phyloP scores from a whole-genome alignment of 1,139 yeast species.

The Suhomyces chickasaworum region DNA sequence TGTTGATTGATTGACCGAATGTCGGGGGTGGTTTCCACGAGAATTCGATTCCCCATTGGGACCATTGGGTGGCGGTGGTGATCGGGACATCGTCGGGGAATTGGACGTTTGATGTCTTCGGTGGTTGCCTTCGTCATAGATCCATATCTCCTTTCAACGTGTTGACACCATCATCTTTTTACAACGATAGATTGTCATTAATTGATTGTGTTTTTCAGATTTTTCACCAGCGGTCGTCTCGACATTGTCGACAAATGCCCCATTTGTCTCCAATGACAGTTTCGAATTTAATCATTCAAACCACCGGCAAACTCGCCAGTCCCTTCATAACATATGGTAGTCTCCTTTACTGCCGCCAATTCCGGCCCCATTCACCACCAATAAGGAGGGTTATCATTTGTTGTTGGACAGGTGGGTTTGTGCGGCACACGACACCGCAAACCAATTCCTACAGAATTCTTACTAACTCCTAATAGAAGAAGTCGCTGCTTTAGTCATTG shows the following conservation, averaged over 20 bases:
- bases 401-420: conserved; percentile 9
- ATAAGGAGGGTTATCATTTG: conserved; percentile 11
- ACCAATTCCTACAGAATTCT: background rate
- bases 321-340: background rate
- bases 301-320: background rate
- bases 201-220: conserved; percentile 10
- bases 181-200: conserved; percentile 7
- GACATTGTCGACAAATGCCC: background rate
- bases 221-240: conserved; percentile 4
- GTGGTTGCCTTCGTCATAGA: background rate
- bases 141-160: background rate
- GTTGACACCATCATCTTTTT: background rate
- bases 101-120: conserved; percentile 2
- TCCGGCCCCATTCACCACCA: conserved; percentile 2
- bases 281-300: background rate
- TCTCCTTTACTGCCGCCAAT: conserved; percentile 4
- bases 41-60: background rate
- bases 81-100: background rate
- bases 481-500: conserved; percentile 84
- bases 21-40: background rate
- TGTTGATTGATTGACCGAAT: conserved; percentile 14
- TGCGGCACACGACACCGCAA: conserved; percentile 8
- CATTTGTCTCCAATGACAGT: background rate
- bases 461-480: conserved; percentile 44
- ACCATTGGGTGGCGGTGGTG: background rate